Conservation (phyloP, 75 land plant species). For the Isoetes taiwanensis region DNA sequence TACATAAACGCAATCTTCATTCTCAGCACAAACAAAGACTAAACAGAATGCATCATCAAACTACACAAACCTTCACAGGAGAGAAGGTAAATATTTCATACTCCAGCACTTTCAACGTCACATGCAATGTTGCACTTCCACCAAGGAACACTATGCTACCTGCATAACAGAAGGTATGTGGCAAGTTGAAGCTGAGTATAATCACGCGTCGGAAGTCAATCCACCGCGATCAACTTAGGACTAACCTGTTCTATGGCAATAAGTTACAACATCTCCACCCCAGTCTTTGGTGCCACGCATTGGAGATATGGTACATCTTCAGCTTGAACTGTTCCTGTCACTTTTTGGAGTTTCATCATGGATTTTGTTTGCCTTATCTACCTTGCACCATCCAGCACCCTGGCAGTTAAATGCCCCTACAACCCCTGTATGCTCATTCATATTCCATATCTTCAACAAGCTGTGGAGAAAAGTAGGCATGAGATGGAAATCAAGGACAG, state of each 20-base stretch:
- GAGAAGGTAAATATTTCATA: constrained; percentile 64
- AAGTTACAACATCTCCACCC: constrained; percentile 61
- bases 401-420: constrained; percentile 92
- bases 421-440: constrained; percentile 79
- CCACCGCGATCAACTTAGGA: too few species aligned
- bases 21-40: not conserved
- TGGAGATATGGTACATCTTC: constrained; percentile 50
- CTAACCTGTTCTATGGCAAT: constrained; percentile 32
- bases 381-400: constrained; percentile 87
- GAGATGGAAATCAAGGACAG: too few species aligned
- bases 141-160: constrained; percentile 46
- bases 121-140: constrained; percentile 38
- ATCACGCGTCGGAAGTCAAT: too few species aligned
- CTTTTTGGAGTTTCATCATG: constrained; percentile 38
- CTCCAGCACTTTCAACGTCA: constrained; percentile 64
- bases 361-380: constrained; percentile 51
- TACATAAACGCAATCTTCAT: constrained; percentile 11
- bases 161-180: too few species aligned
- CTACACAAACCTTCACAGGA: constrained; percentile 52
- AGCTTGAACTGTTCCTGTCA: constrained; percentile 46
- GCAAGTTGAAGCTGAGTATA: too few species aligned
- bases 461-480: constrained; percentile 39
- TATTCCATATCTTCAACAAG: constrained; percentile 90
- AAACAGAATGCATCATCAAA: not conserved
- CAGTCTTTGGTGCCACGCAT: constrained; percentile 49